A percentile compares a stretch with the other conserved stretches of the same genome.
phyloP scores from a whole-genome alignment of 2,329 filamentous ascomycete species.

The Esteya vermicola region DNA sequence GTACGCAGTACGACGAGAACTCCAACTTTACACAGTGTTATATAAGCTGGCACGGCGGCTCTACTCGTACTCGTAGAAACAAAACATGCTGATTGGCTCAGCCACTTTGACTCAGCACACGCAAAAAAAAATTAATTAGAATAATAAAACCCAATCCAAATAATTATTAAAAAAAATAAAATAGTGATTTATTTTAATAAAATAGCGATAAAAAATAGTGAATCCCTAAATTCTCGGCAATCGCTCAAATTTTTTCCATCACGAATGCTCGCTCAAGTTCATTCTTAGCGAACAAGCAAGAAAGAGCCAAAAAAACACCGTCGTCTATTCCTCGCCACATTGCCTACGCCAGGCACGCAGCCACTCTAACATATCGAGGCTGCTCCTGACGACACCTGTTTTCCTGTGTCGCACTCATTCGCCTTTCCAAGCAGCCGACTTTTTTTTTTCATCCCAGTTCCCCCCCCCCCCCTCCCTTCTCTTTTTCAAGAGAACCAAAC shows the following conservation, averaged over 20 bases:
- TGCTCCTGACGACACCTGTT: too few species aligned
- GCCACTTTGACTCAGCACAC: slow-evolving; percentile 2
- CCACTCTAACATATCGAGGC: too few species aligned
- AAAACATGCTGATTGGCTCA: slow-evolving; percentile 8
- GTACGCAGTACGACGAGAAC: too few species aligned
- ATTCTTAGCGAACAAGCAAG: background rate
- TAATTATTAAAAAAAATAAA: too few species aligned
- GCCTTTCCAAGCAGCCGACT: too few species aligned
- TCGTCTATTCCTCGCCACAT: background rate
- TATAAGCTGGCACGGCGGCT: background rate
- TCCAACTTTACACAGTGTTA: slow-evolving; percentile 4
- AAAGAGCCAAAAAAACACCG: background rate
- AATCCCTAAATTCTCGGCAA: slow-evolving; percentile 11
- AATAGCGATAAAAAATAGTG: too few species aligned
- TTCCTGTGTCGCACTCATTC: too few species aligned
- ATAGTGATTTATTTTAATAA: too few species aligned
- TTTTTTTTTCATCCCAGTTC: too few species aligned
- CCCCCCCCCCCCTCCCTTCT: too few species aligned
- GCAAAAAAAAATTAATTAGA: slow-evolving; percentile 17
- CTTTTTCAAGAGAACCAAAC: too few species aligned
- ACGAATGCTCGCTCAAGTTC: background rate
- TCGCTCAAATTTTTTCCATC: slow-evolving; percentile 10
- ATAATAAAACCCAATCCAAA: slow-evolving; percentile 12
- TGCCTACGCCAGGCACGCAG: too few species aligned
- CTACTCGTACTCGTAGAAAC: slow-evolving; percentile 2